Evolutionary conservation across 345 rosid genomes (phyloP), one percentile per base, ranked within the genome.

Genomic region (Limnanthes douglasii): DNA sequence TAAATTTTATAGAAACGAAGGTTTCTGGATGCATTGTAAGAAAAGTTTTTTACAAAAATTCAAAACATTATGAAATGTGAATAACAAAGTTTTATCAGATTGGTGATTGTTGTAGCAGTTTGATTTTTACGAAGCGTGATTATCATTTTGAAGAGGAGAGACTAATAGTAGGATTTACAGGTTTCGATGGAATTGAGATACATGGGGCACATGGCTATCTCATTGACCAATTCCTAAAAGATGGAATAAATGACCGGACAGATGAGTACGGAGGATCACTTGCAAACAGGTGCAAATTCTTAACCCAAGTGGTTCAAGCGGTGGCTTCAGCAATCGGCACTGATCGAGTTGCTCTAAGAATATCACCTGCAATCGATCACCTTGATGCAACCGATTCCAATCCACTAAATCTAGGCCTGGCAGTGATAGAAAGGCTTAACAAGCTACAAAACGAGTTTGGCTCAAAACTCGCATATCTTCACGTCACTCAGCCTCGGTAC

Each of bases 151-250:
- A n/a, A n/a, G n/a, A n/a, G n/a, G n/a, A n/a, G n/a, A n/a, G n/a
- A n/a, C n/a, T n/a, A n/a, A n/a, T n/a, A n/a, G n/a, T n/a, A n/a
- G n/a, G n/a, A n/a, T n/a, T n/a, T n/a, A n/a, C n/a, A n/a, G n/a
- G 96, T 21, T 86, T 86, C 31, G 88, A 82, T 51, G 94, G 93
- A 15, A 54, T 82, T 41, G 94, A 86, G 70, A 68, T 82, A 45
- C 97, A 78, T 21, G 85, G 85, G 19, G 95, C 88, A 0, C 93
- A 86, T 33, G 97, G 88, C 23, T 86, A 78, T 45, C 83, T 86
- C 25, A 69, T 82, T 32, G 94, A 86, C 54, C 88, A 82, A 49
- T 86, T 82, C 59, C 24, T 86, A 21, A 82, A 82, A 42, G 68
- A 82, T n/a, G 77, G 77, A 8, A 82, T 75, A 46, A 86, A 82